Evolutionary conservation across 345 rosid genomes (phyloP).

Genomic region (Viola odorata): DNA sequence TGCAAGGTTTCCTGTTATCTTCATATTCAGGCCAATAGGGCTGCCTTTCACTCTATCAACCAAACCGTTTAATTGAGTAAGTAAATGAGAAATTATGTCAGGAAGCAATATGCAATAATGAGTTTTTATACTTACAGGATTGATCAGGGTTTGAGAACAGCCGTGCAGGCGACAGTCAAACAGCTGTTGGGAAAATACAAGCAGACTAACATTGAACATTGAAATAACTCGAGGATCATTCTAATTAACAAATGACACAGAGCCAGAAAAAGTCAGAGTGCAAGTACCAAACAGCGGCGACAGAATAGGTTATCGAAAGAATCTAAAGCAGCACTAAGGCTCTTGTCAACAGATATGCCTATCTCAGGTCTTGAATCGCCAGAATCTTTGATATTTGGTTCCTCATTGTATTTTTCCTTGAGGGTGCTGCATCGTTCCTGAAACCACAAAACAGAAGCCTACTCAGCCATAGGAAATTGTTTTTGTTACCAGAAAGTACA

Average conservation of each 20-base stretch:
- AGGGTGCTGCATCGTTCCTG: slow-evolving; percentile 76
- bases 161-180: slow-evolving; percentile 99
- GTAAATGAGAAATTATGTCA: slow-evolving; percentile 7
- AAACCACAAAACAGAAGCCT: slow-evolving; percentile 22
- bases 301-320: slow-evolving; percentile 98
- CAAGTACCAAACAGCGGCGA: slow-evolving; percentile 89
- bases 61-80: slow-evolving; percentile 24
- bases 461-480: slow-evolving; percentile 9
- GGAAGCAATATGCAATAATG: slow-evolving; percentile 7
- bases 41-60: slow-evolving; percentile 80
- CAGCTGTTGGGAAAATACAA: slow-evolving; percentile 47
- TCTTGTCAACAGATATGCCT: slow-evolving; percentile 66
- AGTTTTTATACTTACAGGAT: slow-evolving; percentile 56
- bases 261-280: slow-evolving; percentile 10
- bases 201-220: slow-evolving; percentile 19
- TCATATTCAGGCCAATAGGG: slow-evolving; percentile 73
- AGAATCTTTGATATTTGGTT: slow-evolving; percentile 34
- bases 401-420: slow-evolving; percentile 42
- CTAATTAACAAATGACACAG: background rate
- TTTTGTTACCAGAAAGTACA: slow-evolving; percentile 4
- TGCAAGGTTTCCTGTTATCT: slow-evolving; percentile 81
- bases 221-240: slow-evolving; percentile 10
- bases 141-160: slow-evolving; percentile 79
- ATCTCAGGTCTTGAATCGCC: slow-evolving; percentile 39
- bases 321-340: slow-evolving; percentile 88